Evolutionary conservation across 768 basidiomycete species (phyloP).

Genomic region (Lactarius trivialis): DNA sequence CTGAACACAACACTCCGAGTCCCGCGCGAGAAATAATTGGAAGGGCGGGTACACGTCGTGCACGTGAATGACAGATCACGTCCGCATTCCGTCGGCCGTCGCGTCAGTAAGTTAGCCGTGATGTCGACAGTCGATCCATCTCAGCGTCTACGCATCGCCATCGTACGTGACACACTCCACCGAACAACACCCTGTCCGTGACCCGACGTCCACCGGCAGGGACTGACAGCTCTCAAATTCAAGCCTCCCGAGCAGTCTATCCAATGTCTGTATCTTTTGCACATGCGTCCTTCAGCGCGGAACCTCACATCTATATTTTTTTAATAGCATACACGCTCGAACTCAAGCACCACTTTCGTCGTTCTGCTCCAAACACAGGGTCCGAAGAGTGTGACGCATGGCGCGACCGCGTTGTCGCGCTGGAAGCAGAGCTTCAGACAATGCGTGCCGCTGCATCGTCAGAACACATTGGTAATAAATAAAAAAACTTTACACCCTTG

Average conservation of each 20-base stretch:
- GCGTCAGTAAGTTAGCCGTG: background rate
- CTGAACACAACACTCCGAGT: background rate
- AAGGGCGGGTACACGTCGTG: too few relatives aligned
- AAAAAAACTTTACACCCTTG: background rate
- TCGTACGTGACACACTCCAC: background rate
- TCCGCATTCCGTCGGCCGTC: background rate
- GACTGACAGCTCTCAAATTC: slow-evolving; percentile 7
- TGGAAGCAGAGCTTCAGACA: slow-evolving; percentile 9
- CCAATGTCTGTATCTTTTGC: background rate
- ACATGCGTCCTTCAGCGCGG: too few relatives aligned
- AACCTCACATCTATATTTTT: background rate
- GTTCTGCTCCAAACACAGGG: background rate
- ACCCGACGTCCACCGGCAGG: background rate
- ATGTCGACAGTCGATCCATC: background rate
- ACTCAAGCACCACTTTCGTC: slow-evolving; percentile 2
- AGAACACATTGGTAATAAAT: slow-evolving; percentile 9
- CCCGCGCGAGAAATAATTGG: too few relatives aligned
- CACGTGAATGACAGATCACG: background rate
- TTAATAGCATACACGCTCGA: slow-evolving; percentile 12
- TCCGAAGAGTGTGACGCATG: slow-evolving; percentile 10
- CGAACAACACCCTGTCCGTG: background rate
- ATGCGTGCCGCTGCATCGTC: background rate
- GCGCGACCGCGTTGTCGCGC: slow-evolving; percentile 10
- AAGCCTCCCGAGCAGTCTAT: slow-evolving; percentile 12
- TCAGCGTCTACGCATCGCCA: slow-evolving; percentile 9